Evolutionary conservation across 2,329 filamentous ascomycete species (phyloP).

Genomic region (Aquanectria penicillioides): DNA sequence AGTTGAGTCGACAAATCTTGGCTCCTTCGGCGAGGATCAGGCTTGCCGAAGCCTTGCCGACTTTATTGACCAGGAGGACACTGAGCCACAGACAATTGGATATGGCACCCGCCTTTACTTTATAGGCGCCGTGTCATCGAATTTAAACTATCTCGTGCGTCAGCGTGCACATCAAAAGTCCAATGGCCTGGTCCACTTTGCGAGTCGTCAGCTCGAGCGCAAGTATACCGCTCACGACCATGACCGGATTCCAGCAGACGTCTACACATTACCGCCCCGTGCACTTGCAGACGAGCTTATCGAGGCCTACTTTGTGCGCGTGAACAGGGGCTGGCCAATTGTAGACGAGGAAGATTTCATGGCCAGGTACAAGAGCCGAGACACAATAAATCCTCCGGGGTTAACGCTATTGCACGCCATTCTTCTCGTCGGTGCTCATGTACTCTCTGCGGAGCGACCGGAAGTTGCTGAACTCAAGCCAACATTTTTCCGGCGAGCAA

Average conservation of each 20-base stretch:
- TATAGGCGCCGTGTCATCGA: conserved; percentile 63
- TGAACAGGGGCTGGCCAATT: conserved; percentile 60
- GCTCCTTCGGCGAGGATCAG: too few relatives aligned
- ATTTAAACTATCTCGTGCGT: conserved; percentile 61
- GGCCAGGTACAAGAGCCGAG: conserved; percentile 54
- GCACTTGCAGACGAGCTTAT: conserved; percentile 58
- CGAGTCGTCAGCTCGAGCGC: too few relatives aligned
- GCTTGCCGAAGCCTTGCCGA: too few relatives aligned
- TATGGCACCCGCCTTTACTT: conserved; percentile 58
- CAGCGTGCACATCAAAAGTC: conserved; percentile 50
- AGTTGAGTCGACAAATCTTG: too few relatives aligned
- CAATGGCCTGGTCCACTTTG: too few relatives aligned
- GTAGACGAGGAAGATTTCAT: conserved; percentile 61
- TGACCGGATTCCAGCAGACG: conserved; percentile 53
- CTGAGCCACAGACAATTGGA: conserved; percentile 54
- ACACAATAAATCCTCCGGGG: conserved; percentile 53
- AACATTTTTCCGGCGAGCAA: conserved; percentile 61
- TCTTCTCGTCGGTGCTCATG: conserved; percentile 60
- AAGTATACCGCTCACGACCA: conserved; percentile 42
- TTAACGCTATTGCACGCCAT: conserved; percentile 60
- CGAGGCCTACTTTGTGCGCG: conserved; percentile 57
- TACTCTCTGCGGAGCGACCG: conserved; percentile 50
- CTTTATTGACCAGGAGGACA: conserved; percentile 58
- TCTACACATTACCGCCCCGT: conserved; percentile 56
- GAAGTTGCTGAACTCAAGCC: conserved; percentile 51